These are phyloP conservation scores for Pulveroboletus ravenelii DNA, from an alignment of 768 basidiomycete genomes.

Conservation along the genomic window DNA sequence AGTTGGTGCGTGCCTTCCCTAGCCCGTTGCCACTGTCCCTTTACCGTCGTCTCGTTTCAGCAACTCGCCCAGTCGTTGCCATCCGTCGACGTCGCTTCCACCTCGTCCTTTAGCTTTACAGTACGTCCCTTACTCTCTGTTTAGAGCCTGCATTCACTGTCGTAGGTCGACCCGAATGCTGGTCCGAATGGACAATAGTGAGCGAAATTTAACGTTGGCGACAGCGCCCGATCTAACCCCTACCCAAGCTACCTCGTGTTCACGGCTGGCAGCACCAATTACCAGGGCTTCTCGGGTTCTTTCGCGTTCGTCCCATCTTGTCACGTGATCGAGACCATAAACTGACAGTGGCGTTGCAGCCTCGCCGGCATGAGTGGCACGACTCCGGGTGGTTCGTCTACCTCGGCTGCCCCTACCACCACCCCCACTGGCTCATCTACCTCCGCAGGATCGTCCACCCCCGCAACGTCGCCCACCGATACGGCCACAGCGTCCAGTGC, in stretches of 20 bases:
- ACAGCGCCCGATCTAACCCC: conserved; percentile 1
- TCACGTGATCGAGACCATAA: neutral
- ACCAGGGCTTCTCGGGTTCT: conserved; percentile 45
- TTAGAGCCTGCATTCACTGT: neutral
- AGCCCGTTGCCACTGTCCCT: neutral
- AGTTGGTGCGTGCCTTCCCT: conserved; percentile 37
- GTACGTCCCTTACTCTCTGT: conserved; percentile 32
- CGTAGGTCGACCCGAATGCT: conserved; percentile 50
- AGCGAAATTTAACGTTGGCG: conserved; percentile 16
- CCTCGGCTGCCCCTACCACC: conserved; percentile 6
- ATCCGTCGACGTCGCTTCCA: conserved; percentile 48
- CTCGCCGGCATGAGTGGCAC: conserved; percentile 59
- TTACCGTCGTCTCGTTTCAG: conserved; percentile 28
- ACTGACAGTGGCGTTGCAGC: conserved; percentile 31
- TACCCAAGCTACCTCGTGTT: conserved; percentile 57
- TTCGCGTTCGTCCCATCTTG: conserved; percentile 44
- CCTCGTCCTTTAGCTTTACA: conserved; percentile 50
- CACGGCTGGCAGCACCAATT: conserved; percentile 34
- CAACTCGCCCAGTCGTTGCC: conserved; percentile 52
- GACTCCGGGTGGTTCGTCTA: conserved; percentile 20
- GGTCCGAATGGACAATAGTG: conserved; percentile 59
- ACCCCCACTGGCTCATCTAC: conserved; percentile 9
- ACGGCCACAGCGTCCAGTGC: neutral
- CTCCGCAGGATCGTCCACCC: conserved; percentile 11
- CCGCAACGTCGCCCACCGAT: conserved; percentile 1